A percentile compares a stretch with the other conserved stretches of the same genome.
Conservation (phyloP, 805 yeast genomes). For the Zygosaccharomyces bailii region DNA sequence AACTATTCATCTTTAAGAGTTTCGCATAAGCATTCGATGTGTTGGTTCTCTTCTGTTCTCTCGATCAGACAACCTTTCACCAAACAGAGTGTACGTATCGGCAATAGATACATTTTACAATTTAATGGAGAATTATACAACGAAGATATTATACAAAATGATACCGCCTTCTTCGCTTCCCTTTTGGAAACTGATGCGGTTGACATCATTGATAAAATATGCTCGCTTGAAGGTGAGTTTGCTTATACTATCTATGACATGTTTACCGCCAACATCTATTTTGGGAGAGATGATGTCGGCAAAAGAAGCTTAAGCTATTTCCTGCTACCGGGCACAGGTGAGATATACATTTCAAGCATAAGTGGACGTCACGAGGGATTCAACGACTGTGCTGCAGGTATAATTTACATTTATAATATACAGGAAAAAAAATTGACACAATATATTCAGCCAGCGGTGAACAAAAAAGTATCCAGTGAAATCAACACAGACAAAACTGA, state of each 20-base stretch:
- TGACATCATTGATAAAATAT: slow-evolving; percentile 44
- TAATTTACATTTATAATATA: slow-evolving; percentile 44
- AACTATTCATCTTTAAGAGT: slow-evolving; percentile 43
- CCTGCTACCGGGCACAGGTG: slow-evolving; percentile 26
- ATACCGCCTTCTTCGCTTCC: slow-evolving; percentile 53
- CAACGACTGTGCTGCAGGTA: slow-evolving; percentile 54
- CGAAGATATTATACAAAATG: slow-evolving; percentile 53
- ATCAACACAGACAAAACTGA: slow-evolving; percentile 22
- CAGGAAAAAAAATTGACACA: slow-evolving; percentile 19
- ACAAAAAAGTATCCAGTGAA: slow-evolving; percentile 21
- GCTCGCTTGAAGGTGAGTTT: slow-evolving; percentile 71
- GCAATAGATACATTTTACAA: slow-evolving; percentile 49
- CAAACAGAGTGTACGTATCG: slow-evolving; percentile 56
- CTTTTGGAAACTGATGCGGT: slow-evolving; percentile 31
- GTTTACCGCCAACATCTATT: slow-evolving; percentile 46
- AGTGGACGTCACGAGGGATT: slow-evolving; percentile 35
- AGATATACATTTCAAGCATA: slow-evolving; percentile 47
- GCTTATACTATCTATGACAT: slow-evolving; percentile 56
- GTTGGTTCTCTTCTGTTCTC: slow-evolving; percentile 66
- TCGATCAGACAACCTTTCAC: slow-evolving; percentile 78
- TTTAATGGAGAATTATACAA: slow-evolving; percentile 92
- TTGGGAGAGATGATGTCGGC: slow-evolving; percentile 84
- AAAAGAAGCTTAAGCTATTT: slow-evolving; percentile 66
- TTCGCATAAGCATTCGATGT: slow-evolving; percentile 15
- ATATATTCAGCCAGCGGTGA: slow-evolving; percentile 14